These are phyloP conservation scores for Pseudogymnoascus sp. DNA, from an alignment of 2,329 filamentous ascomycete genomes.

Conservation along the genomic window DNA sequence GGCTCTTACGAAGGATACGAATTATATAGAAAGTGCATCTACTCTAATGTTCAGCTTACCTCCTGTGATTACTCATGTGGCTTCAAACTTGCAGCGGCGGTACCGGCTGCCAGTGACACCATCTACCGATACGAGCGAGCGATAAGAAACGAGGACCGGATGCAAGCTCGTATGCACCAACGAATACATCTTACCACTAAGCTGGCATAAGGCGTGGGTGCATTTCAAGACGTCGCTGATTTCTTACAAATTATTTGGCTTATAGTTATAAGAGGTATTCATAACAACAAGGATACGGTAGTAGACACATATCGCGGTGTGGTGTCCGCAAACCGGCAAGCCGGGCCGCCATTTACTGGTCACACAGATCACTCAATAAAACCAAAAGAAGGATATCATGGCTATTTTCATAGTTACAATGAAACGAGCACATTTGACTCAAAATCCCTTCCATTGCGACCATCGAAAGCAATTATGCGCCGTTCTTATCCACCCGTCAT, in stretches of 20 bases:
- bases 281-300: background rate
- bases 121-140: background rate
- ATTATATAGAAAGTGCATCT: background rate
- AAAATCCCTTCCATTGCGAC: constrained; percentile 6
- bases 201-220: background rate
- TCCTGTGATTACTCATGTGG: background rate
- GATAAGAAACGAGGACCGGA: constrained; percentile 2
- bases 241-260: background rate
- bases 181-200: background rate
- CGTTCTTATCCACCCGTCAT: constrained; percentile 7
- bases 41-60: background rate
- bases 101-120: constrained; percentile 1
- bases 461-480: constrained; percentile 9
- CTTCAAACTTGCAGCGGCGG: background rate
- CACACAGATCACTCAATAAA: background rate
- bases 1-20: background rate
- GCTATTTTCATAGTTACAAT: constrained; percentile 11
- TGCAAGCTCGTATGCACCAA: background rate
- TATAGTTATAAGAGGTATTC: background rate
- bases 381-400: constrained; percentile 8
- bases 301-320: background rate
- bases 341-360: background rate
- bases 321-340: background rate
- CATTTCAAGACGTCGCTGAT: background rate
- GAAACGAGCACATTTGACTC: constrained; percentile 9